A percentile compares a stretch with the other conserved stretches of the same genome.
phyloP scores from a whole-genome alignment of 306 rosid species.

The Inga oerstediana region DNA sequence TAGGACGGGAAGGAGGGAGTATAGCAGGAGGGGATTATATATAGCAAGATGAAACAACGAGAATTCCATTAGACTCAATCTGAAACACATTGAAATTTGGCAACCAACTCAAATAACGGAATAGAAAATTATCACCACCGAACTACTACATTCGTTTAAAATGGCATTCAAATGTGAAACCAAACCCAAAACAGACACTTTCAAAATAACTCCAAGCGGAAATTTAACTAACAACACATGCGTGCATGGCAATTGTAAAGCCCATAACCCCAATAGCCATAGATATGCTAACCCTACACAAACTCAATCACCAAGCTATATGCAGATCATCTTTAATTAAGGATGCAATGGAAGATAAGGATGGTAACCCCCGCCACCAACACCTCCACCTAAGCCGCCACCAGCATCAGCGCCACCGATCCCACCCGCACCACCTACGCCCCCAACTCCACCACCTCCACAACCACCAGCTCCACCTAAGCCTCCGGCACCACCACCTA shows the following conservation, averaged over 20 bases:
- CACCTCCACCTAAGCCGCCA: background rate
- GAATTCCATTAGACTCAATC: background rate
- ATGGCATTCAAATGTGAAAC: background rate
- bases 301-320: background rate
- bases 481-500: slow-evolving; percentile 17
- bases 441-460: background rate
- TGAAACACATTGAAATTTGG: background rate
- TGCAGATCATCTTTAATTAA: background rate
- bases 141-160: background rate
- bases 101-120: background rate
- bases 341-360: background rate
- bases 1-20: too few species aligned
- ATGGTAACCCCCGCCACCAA: background rate
- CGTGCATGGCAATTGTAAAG: background rate
- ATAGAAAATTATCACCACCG: background rate
- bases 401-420: background rate
- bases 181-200: background rate
- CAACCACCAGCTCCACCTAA: background rate
- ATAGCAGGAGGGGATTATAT: too few species aligned
- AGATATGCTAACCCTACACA: background rate
- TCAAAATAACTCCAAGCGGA: background rate
- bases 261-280: background rate
- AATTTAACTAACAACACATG: background rate
- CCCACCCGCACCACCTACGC: slow-evolving; percentile 18
- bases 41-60: background rate